Evolutionary conservation across 805 yeast genomes (phyloP).

Genomic region (Nakazawaea ambrosiae): DNA sequence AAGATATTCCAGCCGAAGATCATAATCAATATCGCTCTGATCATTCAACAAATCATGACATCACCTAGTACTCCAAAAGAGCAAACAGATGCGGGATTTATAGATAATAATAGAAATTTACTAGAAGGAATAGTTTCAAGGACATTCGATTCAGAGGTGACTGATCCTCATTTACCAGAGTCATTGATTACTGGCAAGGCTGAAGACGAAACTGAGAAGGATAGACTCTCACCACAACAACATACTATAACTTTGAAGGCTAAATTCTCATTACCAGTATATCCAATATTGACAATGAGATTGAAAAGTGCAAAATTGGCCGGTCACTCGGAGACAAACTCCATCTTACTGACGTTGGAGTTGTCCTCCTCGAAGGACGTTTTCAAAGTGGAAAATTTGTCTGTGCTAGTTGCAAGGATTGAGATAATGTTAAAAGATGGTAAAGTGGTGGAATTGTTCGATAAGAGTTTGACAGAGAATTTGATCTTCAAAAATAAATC

Average conservation of each 20-base stretch:
- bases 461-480: not conserved
- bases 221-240: not conserved
- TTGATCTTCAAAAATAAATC: slow-evolving; percentile 4
- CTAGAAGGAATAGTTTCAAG: slow-evolving; percentile 8
- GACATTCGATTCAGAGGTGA: not conserved
- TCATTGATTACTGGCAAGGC: not conserved
- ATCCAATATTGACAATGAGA: slow-evolving; percentile 8
- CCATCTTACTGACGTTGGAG: slow-evolving; percentile 10
- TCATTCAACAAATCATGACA: slow-evolving; percentile 1
- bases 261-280: slow-evolving; percentile 8
- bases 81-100: not conserved
- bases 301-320: slow-evolving; percentile 11
- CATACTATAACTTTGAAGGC: not conserved
- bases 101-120: not conserved
- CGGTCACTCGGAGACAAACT: slow-evolving; percentile 2
- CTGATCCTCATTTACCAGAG: slow-evolving; percentile 4
- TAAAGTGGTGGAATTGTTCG: slow-evolving; percentile 7
- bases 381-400: slow-evolving; percentile 7
- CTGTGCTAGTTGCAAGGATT: slow-evolving; percentile 4
- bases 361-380: slow-evolving; percentile 7
- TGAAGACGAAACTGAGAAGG: too few species aligned
- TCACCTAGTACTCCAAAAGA: not conserved
- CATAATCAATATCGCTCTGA: slow-evolving; percentile 2
- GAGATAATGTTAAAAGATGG: slow-evolving; percentile 11
- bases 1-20: slow-evolving; percentile 9